Conservation (phyloP, 1,284 basidiomycete genomes). For the Pseudozyma tsukubaensis region DNA sequence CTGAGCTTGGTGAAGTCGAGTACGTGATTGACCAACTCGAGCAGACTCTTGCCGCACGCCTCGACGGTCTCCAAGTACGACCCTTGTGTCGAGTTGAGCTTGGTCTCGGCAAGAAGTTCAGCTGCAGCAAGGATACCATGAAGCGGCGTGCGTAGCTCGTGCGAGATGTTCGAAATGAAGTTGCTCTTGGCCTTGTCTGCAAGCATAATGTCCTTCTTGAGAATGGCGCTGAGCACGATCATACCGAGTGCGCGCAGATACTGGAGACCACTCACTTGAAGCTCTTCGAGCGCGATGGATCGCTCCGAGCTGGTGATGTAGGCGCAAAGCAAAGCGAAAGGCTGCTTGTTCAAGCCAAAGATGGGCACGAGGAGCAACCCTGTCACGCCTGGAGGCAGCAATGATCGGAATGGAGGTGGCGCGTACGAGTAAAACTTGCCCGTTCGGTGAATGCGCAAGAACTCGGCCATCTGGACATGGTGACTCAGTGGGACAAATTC, state of each 20-base stretch:
- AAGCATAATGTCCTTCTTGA: slow-evolving; percentile 90
- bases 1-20: slow-evolving; percentile 95
- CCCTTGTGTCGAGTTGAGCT: slow-evolving; percentile 81
- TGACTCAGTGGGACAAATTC: slow-evolving; percentile 59
- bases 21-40: slow-evolving; percentile 87
- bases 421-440: slow-evolving; percentile 58
- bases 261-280: slow-evolving; percentile 81
- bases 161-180: slow-evolving; percentile 93
- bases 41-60: slow-evolving; percentile 71
- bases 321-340: slow-evolving; percentile 90
- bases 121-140: slow-evolving; percentile 83
- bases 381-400: slow-evolving; percentile 55
- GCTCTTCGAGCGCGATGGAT: slow-evolving; percentile 82
- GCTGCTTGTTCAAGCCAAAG: slow-evolving; percentile 89
- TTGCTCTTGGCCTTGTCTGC: slow-evolving; percentile 90
- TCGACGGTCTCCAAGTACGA: slow-evolving; percentile 83
- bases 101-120: slow-evolving; percentile 85
- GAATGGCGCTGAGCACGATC: slow-evolving; percentile 90
- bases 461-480: slow-evolving; percentile 61
- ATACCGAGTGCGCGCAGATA: slow-evolving; percentile 89
- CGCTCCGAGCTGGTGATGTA: slow-evolving; percentile 80
- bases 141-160: slow-evolving; percentile 75
- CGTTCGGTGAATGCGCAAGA: slow-evolving; percentile 54
- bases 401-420: slow-evolving; percentile 57
- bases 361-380: slow-evolving; percentile 75